These are phyloP conservation scores for Sporisorium exsertum DNA, from an alignment of 1,284 basidiomycete genomes.

Conservation along the genomic window DNA sequence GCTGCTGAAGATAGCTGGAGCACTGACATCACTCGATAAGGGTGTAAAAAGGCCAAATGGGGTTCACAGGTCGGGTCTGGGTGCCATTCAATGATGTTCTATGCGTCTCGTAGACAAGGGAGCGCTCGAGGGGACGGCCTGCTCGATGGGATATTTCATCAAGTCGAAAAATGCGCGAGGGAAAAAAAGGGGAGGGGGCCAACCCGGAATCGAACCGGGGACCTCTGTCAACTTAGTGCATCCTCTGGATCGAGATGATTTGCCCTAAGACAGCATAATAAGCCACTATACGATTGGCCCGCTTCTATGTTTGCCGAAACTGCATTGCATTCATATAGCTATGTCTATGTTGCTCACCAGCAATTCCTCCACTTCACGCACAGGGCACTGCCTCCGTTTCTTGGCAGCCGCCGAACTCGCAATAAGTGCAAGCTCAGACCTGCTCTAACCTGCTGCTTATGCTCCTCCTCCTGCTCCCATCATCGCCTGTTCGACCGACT, in stretches of 20 bases:
- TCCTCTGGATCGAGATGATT: not conserved
- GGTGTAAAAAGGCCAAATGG: too few relatives aligned
- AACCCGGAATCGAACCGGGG: constrained; percentile 58
- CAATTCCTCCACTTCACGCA: constrained; percentile 7
- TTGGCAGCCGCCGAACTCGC: not conserved
- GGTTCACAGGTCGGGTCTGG: not conserved
- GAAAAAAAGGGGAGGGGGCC: constrained; percentile 32
- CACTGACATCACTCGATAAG: not conserved
- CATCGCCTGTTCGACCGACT: not conserved
- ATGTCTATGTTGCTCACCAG: too few relatives aligned
- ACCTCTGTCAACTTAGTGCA: constrained; percentile 54
- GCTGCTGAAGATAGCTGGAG: not conserved
- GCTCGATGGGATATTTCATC: constrained; percentile 2
- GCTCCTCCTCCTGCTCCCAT: not conserved
- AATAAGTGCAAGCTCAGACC: constrained; percentile 3
- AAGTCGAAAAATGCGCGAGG: not conserved
- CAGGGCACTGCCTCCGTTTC: constrained; percentile 12
- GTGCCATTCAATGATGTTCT: constrained; percentile 9
- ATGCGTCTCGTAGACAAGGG: not conserved
- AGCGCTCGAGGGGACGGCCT: not conserved
- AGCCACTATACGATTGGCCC: constrained; percentile 57
- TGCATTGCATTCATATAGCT: constrained; percentile 6
- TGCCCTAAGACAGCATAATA: constrained; percentile 60
- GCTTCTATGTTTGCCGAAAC: not conserved
- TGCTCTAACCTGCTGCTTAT: not conserved